These are phyloP conservation scores for Oryza longistaminata DNA, from an alignment of 176 grass and related monocot species.

Conservation along the genomic window DNA sequence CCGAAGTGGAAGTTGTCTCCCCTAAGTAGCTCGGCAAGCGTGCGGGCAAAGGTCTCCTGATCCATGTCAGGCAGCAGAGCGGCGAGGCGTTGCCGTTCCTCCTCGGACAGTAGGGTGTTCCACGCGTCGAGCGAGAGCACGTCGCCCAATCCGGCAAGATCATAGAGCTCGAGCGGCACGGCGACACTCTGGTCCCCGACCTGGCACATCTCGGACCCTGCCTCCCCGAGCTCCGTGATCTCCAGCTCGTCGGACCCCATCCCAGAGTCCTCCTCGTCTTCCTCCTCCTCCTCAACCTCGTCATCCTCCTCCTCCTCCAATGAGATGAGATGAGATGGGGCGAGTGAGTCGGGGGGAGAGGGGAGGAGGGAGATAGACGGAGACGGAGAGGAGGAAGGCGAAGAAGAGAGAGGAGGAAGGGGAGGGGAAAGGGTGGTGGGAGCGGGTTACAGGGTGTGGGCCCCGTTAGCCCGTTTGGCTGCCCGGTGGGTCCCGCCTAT, in stretches of 20 bases:
- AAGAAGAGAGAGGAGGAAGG: slow-evolving; percentile 29
- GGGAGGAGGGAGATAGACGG: slow-evolving; percentile 16
- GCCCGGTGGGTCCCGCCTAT: slow-evolving; percentile 1
- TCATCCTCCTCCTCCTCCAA: slow-evolving; percentile 17
- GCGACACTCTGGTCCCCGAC: slow-evolving; percentile 66
- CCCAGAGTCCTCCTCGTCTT: slow-evolving; percentile 61
- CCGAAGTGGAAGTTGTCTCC: slow-evolving; percentile 85
- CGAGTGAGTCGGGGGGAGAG: background rate
- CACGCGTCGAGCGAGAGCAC: slow-evolving; percentile 71
- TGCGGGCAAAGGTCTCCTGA: slow-evolving; percentile 65
- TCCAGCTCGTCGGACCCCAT: slow-evolving; percentile 77
- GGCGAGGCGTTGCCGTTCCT: slow-evolving; percentile 60
- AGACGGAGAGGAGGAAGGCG: slow-evolving; percentile 15
- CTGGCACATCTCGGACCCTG: slow-evolving; percentile 61
- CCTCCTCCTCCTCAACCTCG: background rate
- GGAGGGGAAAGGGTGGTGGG: background rate
- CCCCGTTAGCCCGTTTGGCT: background rate
- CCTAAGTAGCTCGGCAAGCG: slow-evolving; percentile 68
- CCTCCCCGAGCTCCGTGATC: slow-evolving; percentile 49
- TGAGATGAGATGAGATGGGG: too few species aligned
- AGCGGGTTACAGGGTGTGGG: slow-evolving; percentile 12
- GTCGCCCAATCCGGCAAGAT: slow-evolving; percentile 40
- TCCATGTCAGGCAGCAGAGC: slow-evolving; percentile 81
- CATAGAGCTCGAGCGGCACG: slow-evolving; percentile 59
- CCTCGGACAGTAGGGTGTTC: slow-evolving; percentile 76